A percentile compares a stretch with the other conserved stretches of the same genome.
Conservation (phyloP, 768 basidiomycete species). For the Coprinopsis marcescibilis region DNA sequence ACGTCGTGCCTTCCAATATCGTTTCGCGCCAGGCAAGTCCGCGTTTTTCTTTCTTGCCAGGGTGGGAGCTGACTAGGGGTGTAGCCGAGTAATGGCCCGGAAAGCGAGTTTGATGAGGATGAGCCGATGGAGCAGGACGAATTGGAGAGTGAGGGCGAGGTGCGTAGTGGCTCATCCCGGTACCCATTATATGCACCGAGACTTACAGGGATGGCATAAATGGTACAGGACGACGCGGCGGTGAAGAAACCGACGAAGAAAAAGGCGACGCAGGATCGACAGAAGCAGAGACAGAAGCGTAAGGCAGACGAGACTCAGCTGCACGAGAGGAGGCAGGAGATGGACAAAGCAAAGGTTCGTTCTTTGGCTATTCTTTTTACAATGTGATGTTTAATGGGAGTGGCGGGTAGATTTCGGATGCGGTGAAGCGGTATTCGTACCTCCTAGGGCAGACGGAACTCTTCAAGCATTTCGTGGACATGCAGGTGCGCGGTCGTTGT, state of each 20-base stretch:
- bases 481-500: conserved; percentile 71
- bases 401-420: conserved; percentile 68
- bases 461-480: conserved; percentile 97
- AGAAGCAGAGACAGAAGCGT: conserved; percentile 42
- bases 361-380: not conserved
- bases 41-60: not conserved
- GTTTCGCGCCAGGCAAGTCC: conserved; percentile 71
- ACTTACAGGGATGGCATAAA: not conserved
- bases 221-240: not conserved
- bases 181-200: not conserved
- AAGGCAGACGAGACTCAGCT: conserved; percentile 69
- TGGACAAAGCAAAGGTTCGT: conserved; percentile 82
- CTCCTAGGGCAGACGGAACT: conserved; percentile 97
- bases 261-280: conserved; percentile 24
- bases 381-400: conserved; percentile 10
- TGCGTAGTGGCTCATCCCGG: conserved; percentile 10
- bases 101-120: conserved; percentile 64
- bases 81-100: conserved; percentile 59
- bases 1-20: conserved; percentile 87
- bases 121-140: conserved; percentile 58
- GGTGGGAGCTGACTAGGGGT: not conserved
- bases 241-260: conserved; percentile 17
- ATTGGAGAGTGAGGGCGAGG: conserved; percentile 49
- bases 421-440: conserved; percentile 95
- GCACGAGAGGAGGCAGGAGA: conserved; percentile 66